phyloP scores from a whole-genome alignment of 768 basidiomycete species.

The Cystofilobasidium bisporidii region DNA sequence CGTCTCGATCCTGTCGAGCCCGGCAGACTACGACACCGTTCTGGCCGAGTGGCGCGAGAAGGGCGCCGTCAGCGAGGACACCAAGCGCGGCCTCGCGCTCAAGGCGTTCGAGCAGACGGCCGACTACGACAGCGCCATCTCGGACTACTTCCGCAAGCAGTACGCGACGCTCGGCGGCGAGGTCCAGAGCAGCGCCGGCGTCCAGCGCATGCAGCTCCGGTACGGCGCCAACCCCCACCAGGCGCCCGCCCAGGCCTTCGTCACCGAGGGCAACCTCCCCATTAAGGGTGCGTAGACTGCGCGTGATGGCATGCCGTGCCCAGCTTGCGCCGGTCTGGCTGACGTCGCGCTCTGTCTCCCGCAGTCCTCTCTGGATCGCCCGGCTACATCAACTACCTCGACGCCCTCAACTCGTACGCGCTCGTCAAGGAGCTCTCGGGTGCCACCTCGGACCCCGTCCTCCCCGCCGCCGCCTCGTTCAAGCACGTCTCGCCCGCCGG shows the following conservation, averaged over 20 bases:
- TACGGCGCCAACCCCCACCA: conserved; percentile 99
- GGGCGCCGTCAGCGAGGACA: conserved; percentile 59
- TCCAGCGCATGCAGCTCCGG: conserved; percentile 75
- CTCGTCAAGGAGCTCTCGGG: conserved; percentile 87
- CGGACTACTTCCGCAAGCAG: conserved; percentile 90
- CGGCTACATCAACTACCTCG: conserved; percentile 95
- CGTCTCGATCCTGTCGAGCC: conserved; percentile 55
- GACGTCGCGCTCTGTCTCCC: not conserved
- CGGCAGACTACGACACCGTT: conserved; percentile 71
- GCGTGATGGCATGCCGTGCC: no score
- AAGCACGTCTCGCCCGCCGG: conserved; percentile 99
- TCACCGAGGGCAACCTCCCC: conserved; percentile 75
- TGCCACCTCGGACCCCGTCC: conserved; percentile 50
- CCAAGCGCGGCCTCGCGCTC: conserved; percentile 72
- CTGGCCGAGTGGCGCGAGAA: conserved; percentile 64
- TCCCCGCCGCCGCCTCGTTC: conserved; percentile 97
- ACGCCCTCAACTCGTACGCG: conserved; percentile 93
- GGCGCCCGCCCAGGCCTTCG: conserved; percentile 94
- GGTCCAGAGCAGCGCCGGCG: conserved; percentile 49
- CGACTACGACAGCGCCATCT: conserved; percentile 87
- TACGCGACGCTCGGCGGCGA: conserved; percentile 77
- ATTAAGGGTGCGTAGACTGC: conserved; percentile 62
- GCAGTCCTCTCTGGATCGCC: conserved; percentile 84
- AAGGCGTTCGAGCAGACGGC: conserved; percentile 98
- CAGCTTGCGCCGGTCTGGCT: no score